Evolutionary conservation across 371 early-diverging fungal species (phyloP), one percentile per base, ranked within the genome.

Genomic region (Paraphysoderma sedebokerense): DNA sequence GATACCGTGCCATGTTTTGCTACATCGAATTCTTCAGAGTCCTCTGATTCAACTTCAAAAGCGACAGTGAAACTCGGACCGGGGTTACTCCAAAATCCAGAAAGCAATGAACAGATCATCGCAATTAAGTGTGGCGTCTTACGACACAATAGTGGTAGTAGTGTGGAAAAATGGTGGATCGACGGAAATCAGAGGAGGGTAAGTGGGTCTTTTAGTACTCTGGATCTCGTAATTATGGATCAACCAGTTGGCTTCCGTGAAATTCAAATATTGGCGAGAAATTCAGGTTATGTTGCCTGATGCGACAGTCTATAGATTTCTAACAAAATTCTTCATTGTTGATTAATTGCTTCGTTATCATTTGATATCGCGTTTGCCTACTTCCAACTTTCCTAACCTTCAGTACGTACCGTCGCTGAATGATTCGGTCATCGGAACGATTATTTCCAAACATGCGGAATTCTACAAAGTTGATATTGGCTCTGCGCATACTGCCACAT

Each of bases 401-500:
- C 62, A 90, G 81, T 96, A 96, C 62, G 71, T 89, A 38, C 82
- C 97, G 12, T 68, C 81, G 9, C 61, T 75, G 19, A 77, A 80
- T 46, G 97, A 96, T 57, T 74, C 85, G 0, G 88, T 96, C 0
- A 58, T 96, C 48, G 97, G 93, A 15, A 67, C 76, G 1, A 74
- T 96, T 2, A 67, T 63, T 13, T 71, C 64, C 3, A 74, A 72
- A 50, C 58, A 69, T 19, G 77, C 64, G 34, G 97, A 97, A 31
- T 67, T 68, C 48, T 97, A 79, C 62, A 72, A 82, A 47, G 77
- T 97, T 4, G 92, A 95, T 53, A 87, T 93, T 59, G 92, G 92
- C 13, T 66, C 81, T n/a, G 85, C 92, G 5, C 87, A 87, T 47
- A 68, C 71, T 24, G 95, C 92, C 2, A 55, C 75, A 15, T 59